Percentiles rank a stretch among this genome's conserved stretches.
These are phyloP conservation scores for Trypanosoma avium DNA, from an alignment of 208 protist species.

Conservation along the genomic window DNA sequence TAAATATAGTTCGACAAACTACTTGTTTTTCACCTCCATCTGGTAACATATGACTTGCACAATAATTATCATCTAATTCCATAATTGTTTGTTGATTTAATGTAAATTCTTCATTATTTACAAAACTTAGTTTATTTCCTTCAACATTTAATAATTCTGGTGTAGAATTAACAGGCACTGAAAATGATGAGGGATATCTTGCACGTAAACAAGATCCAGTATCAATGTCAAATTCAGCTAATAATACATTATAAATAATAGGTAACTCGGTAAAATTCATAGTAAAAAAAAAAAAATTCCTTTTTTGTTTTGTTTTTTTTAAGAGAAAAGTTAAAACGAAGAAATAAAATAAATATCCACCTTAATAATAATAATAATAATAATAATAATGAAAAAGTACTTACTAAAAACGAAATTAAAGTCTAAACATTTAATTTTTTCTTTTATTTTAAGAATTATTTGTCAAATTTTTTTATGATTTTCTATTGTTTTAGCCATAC, in stretches of 20 bases:
- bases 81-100: neutral
- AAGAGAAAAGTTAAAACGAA: neutral
- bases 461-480: neutral
- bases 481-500: neutral
- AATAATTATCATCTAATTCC: constrained; percentile 45
- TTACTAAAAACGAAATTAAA: too few species aligned
- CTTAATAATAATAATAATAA: neutral
- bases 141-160: neutral
- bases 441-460: neutral
- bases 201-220: constrained; percentile 60
- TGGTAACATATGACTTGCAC: constrained; percentile 79
- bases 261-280: neutral
- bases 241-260: constrained; percentile 32
- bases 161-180: neutral
- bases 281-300: neutral
- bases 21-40: constrained; percentile 72
- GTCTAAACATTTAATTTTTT: neutral
- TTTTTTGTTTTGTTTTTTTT: constrained; percentile 12
- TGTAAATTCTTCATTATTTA: neutral
- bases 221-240: constrained; percentile 86
- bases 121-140: constrained; percentile 1
- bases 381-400: neutral
- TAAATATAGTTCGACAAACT: constrained; percentile 60
- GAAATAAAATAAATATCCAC: too few species aligned
- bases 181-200: constrained; percentile 33